Evolutionary conservation across 768 basidiomycete genomes (phyloP).

Genomic region (Phlebiopsis flavidoalba): DNA sequence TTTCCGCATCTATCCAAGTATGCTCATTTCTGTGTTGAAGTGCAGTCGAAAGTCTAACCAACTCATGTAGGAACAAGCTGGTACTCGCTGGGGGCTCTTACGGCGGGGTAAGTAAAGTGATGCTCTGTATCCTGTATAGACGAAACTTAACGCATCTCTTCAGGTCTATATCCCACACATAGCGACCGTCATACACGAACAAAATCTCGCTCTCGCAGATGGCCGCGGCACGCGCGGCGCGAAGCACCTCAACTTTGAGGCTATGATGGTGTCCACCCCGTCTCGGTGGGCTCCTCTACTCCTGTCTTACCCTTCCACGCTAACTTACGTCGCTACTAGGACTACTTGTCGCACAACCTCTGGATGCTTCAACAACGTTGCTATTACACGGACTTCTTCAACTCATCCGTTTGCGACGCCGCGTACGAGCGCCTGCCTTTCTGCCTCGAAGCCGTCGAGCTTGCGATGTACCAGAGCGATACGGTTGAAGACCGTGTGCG

Average conservation of each 20-base stretch:
- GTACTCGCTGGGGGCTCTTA: conserved; percentile 29
- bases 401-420: neutral
- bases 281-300: neutral
- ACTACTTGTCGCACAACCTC: conserved; percentile 20
- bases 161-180: conserved; percentile 28
- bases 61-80: conserved; percentile 11
- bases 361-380: conserved; percentile 29
- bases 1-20: conserved; percentile 17
- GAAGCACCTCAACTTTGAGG: conserved; percentile 27
- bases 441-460: neutral
- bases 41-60: neutral
- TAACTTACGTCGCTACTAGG: conserved; percentile 10
- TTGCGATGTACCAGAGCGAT: neutral
- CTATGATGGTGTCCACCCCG: conserved; percentile 26
- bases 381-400: conserved; percentile 7
- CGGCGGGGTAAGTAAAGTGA: conserved; percentile 25
- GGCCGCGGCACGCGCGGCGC: conserved; percentile 15
- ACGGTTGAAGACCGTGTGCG: neutral
- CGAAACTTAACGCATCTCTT: conserved; percentile 8
- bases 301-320: neutral
- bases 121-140: conserved; percentile 28
- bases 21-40: neutral
- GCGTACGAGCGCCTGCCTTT: neutral
- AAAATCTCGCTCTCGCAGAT: conserved; percentile 23
- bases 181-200: conserved; percentile 30